Conservation (phyloP, 169 alveolate species). For the Plasmodium billcollinsi region DNA sequence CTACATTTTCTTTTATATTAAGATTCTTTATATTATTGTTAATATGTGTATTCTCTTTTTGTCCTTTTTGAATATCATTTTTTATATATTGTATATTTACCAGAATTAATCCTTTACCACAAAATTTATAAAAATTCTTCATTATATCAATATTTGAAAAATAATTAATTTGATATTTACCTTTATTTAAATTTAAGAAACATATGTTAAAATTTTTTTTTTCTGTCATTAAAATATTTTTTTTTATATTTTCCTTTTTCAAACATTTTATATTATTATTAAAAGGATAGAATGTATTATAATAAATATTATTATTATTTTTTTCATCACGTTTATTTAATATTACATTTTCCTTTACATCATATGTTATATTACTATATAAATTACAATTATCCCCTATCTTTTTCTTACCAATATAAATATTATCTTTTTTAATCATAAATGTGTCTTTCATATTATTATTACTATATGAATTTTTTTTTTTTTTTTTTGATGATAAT, state of each 20-base stretch:
- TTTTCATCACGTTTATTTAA: neutral
- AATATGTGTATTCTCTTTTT: neutral
- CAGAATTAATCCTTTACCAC: slow-evolving; percentile 67
- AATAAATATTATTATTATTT: neutral
- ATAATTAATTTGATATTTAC: slow-evolving; percentile 47
- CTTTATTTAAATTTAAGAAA: slow-evolving; percentile 32
- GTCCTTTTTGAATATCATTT: neutral
- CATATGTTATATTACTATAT: neutral
- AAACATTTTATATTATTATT: neutral
- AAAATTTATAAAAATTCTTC: slow-evolving; percentile 49
- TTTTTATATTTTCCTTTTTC: slow-evolving; percentile 25
- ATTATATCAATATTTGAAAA: slow-evolving; percentile 42
- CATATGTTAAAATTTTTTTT: slow-evolving; percentile 58
- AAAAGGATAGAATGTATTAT: neutral
- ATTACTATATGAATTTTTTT: neutral
- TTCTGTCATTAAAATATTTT: slow-evolving; percentile 10
- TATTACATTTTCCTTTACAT: neutral
- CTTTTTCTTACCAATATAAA: neutral
- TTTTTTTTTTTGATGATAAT: neutral
- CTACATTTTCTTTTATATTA: neutral
- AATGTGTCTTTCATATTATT: neutral
- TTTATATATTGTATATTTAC: slow-evolving; percentile 59
- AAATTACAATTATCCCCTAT: neutral
- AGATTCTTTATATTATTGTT: neutral
- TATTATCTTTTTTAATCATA: no score